A percentile compares a stretch with the other conserved stretches of the same genome.
These are phyloP conservation scores for Penicillium capsulatum DNA, from an alignment of 2,329 filamentous ascomycete genomes.

Conservation along the genomic window DNA sequence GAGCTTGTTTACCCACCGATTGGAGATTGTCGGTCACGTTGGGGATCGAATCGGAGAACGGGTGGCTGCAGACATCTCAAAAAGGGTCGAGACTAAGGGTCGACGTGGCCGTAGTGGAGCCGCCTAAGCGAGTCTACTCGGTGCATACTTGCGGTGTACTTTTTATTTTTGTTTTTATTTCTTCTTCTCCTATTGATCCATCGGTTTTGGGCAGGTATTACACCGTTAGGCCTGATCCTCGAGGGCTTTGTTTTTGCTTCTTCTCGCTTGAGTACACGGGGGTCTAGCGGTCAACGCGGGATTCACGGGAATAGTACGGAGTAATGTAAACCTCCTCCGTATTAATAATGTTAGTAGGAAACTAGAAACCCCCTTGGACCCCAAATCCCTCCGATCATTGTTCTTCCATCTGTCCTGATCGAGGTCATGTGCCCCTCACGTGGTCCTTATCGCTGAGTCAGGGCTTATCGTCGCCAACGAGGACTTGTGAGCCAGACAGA, in stretches of 20 bases:
- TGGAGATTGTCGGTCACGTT: neutral
- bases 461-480: slow-evolving; percentile 1
- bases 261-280: neutral
- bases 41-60: too few relatives aligned
- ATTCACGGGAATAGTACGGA: too few relatives aligned
- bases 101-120: slow-evolving; percentile 18
- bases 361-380: too few relatives aligned
- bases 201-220: neutral
- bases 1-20: neutral
- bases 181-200: neutral
- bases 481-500: slow-evolving; percentile 18
- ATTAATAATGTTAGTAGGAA: too few relatives aligned
- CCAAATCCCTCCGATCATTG: too few relatives aligned
- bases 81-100: slow-evolving; percentile 12
- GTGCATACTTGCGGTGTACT: slow-evolving; percentile 19
- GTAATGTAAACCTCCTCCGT: too few relatives aligned
- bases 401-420: too few relatives aligned
- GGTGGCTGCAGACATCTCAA: slow-evolving; percentile 40
- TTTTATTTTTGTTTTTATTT: slow-evolving; percentile 1
- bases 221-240: too few relatives aligned
- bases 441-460: too few relatives aligned
- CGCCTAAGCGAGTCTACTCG: slow-evolving; percentile 10
- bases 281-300: slow-evolving; percentile 4
- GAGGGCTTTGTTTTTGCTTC: neutral
- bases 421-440: slow-evolving; percentile 8